A percentile compares a stretch with the other conserved stretches of the same genome.
Conservation (phyloP, 2,329 filamentous ascomycete genomes). For the Coniella vitis region DNA sequence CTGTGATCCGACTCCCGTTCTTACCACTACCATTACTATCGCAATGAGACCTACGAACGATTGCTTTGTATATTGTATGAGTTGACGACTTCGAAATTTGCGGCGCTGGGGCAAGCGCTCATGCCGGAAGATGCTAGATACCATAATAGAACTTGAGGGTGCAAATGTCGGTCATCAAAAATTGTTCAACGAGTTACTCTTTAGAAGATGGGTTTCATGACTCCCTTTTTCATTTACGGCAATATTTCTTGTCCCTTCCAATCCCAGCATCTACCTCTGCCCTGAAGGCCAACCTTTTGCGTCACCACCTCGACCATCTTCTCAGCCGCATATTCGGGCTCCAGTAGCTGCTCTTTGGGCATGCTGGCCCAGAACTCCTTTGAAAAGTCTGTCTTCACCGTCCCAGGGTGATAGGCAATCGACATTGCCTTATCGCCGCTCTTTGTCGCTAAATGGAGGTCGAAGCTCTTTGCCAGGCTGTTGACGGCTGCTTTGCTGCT, state of each 20-base stretch:
- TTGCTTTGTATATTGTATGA: constrained; percentile 5
- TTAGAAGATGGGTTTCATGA: not conserved
- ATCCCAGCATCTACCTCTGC: constrained; percentile 61
- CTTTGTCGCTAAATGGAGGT: constrained; percentile 54
- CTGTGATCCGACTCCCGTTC: constrained; percentile 35
- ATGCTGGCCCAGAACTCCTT: constrained; percentile 65
- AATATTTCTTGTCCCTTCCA: constrained; percentile 59
- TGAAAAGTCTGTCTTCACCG: constrained; percentile 69
- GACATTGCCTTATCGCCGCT: constrained; percentile 58
- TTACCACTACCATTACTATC: not conserved
- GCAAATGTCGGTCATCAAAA: not conserved
- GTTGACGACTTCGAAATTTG: not conserved
- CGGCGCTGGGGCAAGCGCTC: not conserved
- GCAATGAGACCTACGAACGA: not conserved
- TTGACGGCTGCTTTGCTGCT: constrained; percentile 70
- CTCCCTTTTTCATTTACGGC: constrained; percentile 34
- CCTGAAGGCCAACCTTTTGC: constrained; percentile 37
- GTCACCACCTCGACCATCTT: constrained; percentile 54
- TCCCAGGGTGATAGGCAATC: constrained; percentile 71
- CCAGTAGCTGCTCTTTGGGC: constrained; percentile 56
- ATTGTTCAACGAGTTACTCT: not conserved
- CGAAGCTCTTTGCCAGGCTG: constrained; percentile 63
- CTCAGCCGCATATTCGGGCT: constrained; percentile 58
- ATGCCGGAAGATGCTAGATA: constrained; percentile 2
- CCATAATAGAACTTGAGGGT: constrained; percentile 6